phyloP scores from a whole-genome alignment of 768 basidiomycete genomes.

The Amanita inopinata region DNA sequence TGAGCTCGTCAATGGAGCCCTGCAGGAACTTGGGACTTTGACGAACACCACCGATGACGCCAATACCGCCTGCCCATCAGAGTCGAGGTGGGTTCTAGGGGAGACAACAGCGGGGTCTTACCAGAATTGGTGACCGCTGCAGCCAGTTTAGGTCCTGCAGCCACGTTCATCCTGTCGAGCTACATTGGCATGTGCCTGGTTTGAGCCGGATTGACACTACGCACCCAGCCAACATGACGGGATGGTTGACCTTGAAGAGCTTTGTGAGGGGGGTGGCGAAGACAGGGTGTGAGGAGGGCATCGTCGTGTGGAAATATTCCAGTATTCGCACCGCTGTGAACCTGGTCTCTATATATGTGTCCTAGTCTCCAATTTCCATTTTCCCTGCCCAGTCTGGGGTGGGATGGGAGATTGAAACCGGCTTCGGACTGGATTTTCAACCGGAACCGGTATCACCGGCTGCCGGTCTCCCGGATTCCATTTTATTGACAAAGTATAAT shows the following conservation, averaged over 20 bases:
- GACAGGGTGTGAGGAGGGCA: constrained; percentile 58
- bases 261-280: constrained; percentile 69
- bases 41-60: constrained; percentile 78
- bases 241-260: constrained; percentile 72
- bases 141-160: constrained; percentile 75
- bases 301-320: constrained; percentile 19
- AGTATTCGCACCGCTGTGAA: neutral
- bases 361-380: too few species aligned
- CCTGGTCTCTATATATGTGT: neutral
- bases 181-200: constrained; percentile 1
- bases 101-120: constrained; percentile 15
- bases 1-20: constrained; percentile 61
- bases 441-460: constrained; percentile 1
- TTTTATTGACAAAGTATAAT: too few species aligned
- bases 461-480: constrained; percentile 12
- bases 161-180: constrained; percentile 65
- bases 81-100: neutral
- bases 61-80: constrained; percentile 50
- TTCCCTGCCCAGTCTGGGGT: neutral
- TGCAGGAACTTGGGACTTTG: constrained; percentile 67
- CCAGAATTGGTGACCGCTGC: constrained; percentile 91
- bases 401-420: neutral
- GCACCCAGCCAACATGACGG: constrained; percentile 73
- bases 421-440: neutral
- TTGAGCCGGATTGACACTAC: constrained; percentile 3